These are phyloP conservation scores for Rhodotorula sp. DNA, from an alignment of 1,284 basidiomycete species.

Conservation along the genomic window DNA sequence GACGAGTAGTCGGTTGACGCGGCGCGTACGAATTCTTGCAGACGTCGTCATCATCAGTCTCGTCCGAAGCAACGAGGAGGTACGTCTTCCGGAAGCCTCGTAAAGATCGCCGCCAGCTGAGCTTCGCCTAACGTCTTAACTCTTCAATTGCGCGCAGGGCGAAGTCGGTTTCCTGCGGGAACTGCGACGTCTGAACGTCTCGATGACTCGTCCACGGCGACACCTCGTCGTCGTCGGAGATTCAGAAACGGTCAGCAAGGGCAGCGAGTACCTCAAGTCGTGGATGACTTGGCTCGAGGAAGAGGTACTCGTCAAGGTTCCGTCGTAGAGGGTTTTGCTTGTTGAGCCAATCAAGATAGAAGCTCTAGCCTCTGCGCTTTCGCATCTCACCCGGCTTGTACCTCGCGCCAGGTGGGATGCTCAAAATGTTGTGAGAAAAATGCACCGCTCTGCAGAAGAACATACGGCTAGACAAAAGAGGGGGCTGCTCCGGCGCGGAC, in stretches of 20 bases:
- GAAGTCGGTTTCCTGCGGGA: conserved; percentile 92
- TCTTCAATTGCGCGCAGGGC: conserved; percentile 53
- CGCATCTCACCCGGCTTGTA: background rate
- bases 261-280: conserved; percentile 73
- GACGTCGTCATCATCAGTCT: conserved; percentile 82
- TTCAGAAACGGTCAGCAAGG: conserved; percentile 79
- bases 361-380: background rate
- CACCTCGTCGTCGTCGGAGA: conserved; percentile 88
- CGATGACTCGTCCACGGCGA: conserved; percentile 89
- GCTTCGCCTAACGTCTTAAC: background rate
- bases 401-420: too few species aligned
- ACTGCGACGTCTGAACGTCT: conserved; percentile 79
- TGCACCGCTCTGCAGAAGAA: background rate
- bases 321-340: background rate
- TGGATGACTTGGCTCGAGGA: conserved; percentile 89
- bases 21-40: conserved; percentile 65
- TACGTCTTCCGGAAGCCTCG: background rate
- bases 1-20: background rate
- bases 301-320: conserved; percentile 57
- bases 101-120: background rate
- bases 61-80: conserved; percentile 69
- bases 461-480: background rate
- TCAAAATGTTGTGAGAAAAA: background rate
- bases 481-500: too few species aligned
- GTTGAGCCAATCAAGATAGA: background rate